These are phyloP conservation scores for sunflower (Helianthus annuus) DNA, from an alignment of 129 eudicot genomes.

Conservation along the genomic window HanXRQr2.0-SUNRISE NC_035447.2:95454213-95454712, in stretches of 20 bases:
- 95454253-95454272: slow-evolving; percentile 17
- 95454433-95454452: slow-evolving; percentile 54
- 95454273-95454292: slow-evolving; percentile 1
- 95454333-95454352: slow-evolving; percentile 22
- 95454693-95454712: slow-evolving; percentile 95
- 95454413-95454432: slow-evolving; percentile 41
- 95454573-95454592: not conserved
- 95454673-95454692: slow-evolving; percentile 97
- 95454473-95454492: slow-evolving; percentile 31
- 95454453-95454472: slow-evolving; percentile 45
- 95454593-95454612: not conserved
- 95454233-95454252: too few relatives aligned
- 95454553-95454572: slow-evolving; percentile 9
- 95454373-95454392: slow-evolving; percentile 23
- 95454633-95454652: slow-evolving; percentile 44
- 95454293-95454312: not conserved
- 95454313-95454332: not conserved
- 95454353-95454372: slow-evolving; percentile 19
- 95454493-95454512: slow-evolving; percentile 36
- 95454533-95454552: slow-evolving; percentile 89
- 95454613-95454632: not conserved
- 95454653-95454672: slow-evolving; percentile 98
- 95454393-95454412: slow-evolving; percentile 25
- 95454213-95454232: too few relatives aligned
- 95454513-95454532: slow-evolving; percentile 70